phyloP scores from a whole-genome alignment of 768 basidiomycete species.

The Suillus luteus region DNA sequence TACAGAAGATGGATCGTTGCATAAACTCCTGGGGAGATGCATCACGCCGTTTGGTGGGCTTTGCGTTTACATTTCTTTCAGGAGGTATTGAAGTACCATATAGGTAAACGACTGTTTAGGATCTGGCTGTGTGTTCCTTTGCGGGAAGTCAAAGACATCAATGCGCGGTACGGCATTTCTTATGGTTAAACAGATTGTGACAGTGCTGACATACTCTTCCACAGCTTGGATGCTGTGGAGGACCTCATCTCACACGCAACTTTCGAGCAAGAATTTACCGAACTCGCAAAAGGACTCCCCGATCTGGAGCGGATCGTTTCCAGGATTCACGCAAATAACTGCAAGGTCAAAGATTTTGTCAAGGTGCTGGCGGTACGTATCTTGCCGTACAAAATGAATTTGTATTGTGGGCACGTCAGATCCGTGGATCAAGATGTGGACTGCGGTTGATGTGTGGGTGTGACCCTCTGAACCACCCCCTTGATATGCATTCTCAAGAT shows the following conservation, averaged over 20 bases:
- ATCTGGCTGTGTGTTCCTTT: constrained; percentile 96
- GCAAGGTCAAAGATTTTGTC: constrained; percentile 84
- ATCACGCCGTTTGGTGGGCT: constrained; percentile 85
- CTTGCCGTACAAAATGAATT: constrained; percentile 2
- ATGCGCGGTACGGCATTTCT: constrained; percentile 64
- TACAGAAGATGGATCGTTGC: constrained; percentile 85
- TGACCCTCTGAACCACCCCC: background rate
- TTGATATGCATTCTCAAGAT: constrained; percentile 2
- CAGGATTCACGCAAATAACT: constrained; percentile 91
- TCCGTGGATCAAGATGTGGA: background rate
- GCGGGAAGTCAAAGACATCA: constrained; percentile 79
- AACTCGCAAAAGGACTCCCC: constrained; percentile 78
- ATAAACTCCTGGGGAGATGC: constrained; percentile 81
- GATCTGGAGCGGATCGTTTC: constrained; percentile 94
- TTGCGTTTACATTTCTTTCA: constrained; percentile 14
- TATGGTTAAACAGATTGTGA: constrained; percentile 10
- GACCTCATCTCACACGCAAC: constrained; percentile 81
- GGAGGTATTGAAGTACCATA: constrained; percentile 12
- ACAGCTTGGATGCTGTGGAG: constrained; percentile 90
- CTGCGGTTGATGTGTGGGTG: background rate
- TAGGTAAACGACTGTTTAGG: constrained; percentile 93
- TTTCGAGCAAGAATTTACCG: constrained; percentile 76
- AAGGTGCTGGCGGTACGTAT: constrained; percentile 71
- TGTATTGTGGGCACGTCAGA: background rate
- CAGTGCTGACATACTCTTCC: constrained; percentile 19